Percentiles rank a stretch among this genome's conserved stretches.
phyloP scores from a whole-genome alignment of 768 basidiomycete species.

The Phanerochaete carnosa region DNA sequence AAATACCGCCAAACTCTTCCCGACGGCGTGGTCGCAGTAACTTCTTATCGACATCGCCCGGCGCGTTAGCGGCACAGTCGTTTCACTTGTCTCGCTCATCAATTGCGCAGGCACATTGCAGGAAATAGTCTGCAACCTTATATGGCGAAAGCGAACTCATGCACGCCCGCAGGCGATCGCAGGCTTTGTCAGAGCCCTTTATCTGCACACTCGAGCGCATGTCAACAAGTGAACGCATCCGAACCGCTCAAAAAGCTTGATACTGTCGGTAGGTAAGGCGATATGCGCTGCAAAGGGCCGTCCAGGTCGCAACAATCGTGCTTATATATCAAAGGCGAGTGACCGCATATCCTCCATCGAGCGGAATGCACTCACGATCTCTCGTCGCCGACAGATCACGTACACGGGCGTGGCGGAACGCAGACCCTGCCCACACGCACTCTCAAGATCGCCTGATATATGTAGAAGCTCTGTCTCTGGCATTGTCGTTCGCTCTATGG shows the following conservation, averaged over 20 bases:
- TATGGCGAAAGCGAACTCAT: too few species aligned
- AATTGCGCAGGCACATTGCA: too few species aligned
- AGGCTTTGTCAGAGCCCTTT: not conserved
- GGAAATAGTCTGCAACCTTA: too few species aligned
- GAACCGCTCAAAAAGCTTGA: not conserved
- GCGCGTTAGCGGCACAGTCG: not conserved
- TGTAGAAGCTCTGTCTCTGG: not conserved
- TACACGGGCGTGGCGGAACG: not conserved
- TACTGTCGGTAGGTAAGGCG: not conserved
- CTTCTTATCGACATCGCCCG: not conserved
- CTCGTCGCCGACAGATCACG: not conserved
- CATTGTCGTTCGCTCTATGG: not conserved
- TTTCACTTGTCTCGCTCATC: too few species aligned
- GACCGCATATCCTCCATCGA: not conserved
- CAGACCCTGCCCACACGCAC: not conserved
- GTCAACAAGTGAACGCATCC: not conserved
- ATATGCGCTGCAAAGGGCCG: not conserved
- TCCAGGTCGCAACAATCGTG: not conserved
- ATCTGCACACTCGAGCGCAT: not conserved
- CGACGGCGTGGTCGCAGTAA: not conserved
- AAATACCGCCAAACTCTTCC: not conserved
- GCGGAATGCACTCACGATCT: not conserved
- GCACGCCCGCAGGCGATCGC: too few species aligned
- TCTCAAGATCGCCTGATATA: not conserved
- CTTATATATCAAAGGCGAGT: not conserved